Percentiles rank a stretch among this genome's conserved stretches.
phyloP scores from a whole-genome alignment of 2,329 filamentous ascomycete species.

The Arachnomyces sp. region DNA sequence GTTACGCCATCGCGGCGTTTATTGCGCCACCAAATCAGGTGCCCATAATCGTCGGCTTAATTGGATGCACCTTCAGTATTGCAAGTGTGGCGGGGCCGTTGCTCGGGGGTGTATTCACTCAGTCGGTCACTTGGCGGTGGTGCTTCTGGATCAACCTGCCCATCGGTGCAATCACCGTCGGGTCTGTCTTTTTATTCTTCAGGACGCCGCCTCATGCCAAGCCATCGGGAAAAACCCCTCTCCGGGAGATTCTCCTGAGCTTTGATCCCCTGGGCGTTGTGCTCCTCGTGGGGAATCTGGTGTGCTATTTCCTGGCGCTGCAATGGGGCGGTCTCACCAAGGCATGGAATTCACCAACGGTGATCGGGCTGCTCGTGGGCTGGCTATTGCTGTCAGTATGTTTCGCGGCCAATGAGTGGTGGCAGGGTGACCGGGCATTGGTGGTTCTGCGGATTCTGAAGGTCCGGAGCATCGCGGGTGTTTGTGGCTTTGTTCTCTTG shows the following conservation, averaged over 20 bases:
- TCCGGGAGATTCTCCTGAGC: too few relatives aligned
- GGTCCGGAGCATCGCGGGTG: too few relatives aligned
- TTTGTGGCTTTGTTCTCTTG: too few relatives aligned
- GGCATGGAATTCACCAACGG: conserved; percentile 22
- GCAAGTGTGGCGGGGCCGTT: conserved; percentile 47
- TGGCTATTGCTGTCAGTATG: conserved; percentile 26
- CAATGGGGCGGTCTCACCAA: conserved; percentile 13
- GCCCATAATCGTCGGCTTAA: conserved; percentile 36
- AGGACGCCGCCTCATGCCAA: too few relatives aligned
- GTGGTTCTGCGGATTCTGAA: conserved; percentile 10
- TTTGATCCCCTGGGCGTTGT: too few relatives aligned
- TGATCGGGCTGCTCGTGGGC: conserved; percentile 36
- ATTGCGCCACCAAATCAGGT: conserved; percentile 6
- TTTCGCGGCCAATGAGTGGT: conserved; percentile 28
- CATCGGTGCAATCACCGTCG: too few relatives aligned
- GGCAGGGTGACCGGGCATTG: conserved; percentile 31
- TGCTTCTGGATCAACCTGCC: conserved; percentile 37
- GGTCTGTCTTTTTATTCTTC: too few relatives aligned
- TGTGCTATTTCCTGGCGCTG: conserved; percentile 13
- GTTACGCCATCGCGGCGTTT: conserved; percentile 20
- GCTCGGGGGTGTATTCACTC: conserved; percentile 43
- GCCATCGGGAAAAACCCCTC: too few relatives aligned
- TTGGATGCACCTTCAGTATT: conserved; percentile 48
- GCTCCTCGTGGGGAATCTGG: conserved; percentile 6
- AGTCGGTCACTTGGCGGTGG: conserved; percentile 43